Evolutionary conservation across 305 asterid genomes (phyloP).

Genomic region (Fraxinus dipetala): DNA sequence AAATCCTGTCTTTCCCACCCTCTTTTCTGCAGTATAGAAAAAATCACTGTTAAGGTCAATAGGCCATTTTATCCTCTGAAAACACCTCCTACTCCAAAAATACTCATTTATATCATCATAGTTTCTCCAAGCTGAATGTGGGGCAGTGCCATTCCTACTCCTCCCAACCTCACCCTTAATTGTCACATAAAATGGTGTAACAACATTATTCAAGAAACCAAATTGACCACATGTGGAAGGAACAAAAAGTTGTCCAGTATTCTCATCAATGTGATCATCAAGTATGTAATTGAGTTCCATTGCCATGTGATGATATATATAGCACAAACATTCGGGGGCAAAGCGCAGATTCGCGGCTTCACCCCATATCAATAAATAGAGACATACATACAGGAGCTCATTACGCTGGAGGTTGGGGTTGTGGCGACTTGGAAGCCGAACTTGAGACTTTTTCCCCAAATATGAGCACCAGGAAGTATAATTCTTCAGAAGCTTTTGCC

Average conservation of each 20-base stretch:
- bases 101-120: constrained; percentile 94
- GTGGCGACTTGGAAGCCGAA: constrained; percentile 62
- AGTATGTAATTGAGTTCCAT: constrained; percentile 75
- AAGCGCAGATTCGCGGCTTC: constrained; percentile 85
- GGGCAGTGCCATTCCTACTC: constrained; percentile 91
- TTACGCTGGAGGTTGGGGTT: constrained; percentile 60
- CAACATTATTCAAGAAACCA: constrained; percentile 60
- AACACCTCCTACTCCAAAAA: constrained; percentile 85
- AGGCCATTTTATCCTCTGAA: constrained; percentile 82
- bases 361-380: constrained; percentile 82
- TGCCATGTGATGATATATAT: constrained; percentile 85
- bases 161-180: constrained; percentile 73
- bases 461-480: constrained; percentile 88
- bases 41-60: constrained; percentile 57
- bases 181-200: constrained; percentile 62
- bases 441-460: constrained; percentile 61
- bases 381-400: constrained; percentile 77
- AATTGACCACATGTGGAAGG: constrained; percentile 62
- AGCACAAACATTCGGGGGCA: constrained; percentile 84
- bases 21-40: constrained; percentile 42
- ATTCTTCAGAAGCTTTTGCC: constrained; percentile 65
- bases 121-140: constrained; percentile 97
- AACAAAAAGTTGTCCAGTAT: constrained; percentile 56
- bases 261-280: constrained; percentile 66
- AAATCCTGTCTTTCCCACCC: constrained; percentile 92